phyloP scores from a whole-genome alignment of 345 rosid species.

The Corymbia maculata region DNA sequence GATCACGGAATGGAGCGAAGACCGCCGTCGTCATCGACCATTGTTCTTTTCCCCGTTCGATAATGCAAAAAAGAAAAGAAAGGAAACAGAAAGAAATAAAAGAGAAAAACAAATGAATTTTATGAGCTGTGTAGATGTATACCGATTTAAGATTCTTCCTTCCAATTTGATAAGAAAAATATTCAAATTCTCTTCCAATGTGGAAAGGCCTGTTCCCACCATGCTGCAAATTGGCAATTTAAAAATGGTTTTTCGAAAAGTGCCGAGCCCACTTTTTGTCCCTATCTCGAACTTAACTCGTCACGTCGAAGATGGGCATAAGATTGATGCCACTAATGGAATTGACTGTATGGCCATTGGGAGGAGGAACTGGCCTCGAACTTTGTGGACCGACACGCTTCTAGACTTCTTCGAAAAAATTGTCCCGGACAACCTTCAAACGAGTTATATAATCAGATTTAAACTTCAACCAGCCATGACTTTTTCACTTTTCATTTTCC shows the following conservation, averaged over 20 bases:
- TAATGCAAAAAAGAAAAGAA: background rate
- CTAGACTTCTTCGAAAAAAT: background rate
- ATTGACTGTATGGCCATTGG: background rate
- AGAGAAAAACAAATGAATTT: background rate
- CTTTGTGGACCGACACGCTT: background rate
- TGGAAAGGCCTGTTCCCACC: constrained; percentile 23
- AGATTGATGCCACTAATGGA: background rate
- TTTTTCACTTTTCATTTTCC: background rate
- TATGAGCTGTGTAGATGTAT: background rate
- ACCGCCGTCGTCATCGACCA: background rate
- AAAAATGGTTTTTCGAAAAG: background rate
- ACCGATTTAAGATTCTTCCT: constrained; percentile 13
- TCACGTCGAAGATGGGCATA: background rate
- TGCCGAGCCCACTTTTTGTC: constrained; percentile 7
- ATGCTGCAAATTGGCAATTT: constrained; percentile 3
- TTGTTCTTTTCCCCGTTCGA: background rate
- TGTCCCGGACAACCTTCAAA: background rate
- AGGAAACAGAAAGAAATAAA: background rate
- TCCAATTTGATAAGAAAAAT: constrained; percentile 24
- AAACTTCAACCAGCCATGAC: background rate
- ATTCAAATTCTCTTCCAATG: constrained; percentile 29
- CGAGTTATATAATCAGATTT: background rate
- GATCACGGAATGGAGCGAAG: background rate
- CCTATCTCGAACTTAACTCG: background rate
- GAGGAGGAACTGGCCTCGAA: background rate